Conservation (phyloP, 1,139 yeast genomes). For the Blastobotrys persicus region DNA sequence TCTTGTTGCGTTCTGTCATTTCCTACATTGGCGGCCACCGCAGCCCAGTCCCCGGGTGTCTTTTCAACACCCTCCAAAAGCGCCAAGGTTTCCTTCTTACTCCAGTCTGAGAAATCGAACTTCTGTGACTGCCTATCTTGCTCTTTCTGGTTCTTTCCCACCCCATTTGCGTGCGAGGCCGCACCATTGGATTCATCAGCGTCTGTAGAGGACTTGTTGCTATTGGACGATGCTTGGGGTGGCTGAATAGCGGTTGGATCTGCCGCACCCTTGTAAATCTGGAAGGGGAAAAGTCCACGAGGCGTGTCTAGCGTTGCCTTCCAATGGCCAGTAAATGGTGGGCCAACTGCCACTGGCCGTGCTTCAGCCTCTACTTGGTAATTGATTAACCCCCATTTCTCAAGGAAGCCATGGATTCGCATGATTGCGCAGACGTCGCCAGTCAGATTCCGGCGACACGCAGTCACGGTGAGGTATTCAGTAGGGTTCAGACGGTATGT, state of each 20-base stretch:
- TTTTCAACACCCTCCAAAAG: conserved; percentile 54
- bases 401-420: conserved; percentile 85
- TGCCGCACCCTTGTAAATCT: conserved; percentile 41
- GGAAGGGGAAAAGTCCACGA: conserved; percentile 90
- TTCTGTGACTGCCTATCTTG: not conserved
- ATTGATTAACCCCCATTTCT: conserved; percentile 95
- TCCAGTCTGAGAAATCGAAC: conserved; percentile 46
- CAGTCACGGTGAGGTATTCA: conserved; percentile 88
- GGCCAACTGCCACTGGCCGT: conserved; percentile 67
- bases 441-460: conserved; percentile 88
- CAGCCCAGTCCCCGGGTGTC: conserved; percentile 66
- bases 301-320: conserved; percentile 74
- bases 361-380: conserved; percentile 83
- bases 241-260: conserved; percentile 32
- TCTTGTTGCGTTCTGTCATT: conserved; percentile 67
- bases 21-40: conserved; percentile 55
- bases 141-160: not conserved
- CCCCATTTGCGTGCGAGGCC: not conserved
- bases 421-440: conserved; percentile 95
- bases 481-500: conserved; percentile 89
- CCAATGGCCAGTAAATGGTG: conserved; percentile 59
- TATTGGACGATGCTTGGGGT: conserved; percentile 3
- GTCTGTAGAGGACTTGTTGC: not conserved
- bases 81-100: conserved; percentile 54
- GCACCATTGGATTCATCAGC: too few species aligned